These are phyloP conservation scores for Xerocomus spinulosus DNA, from an alignment of 768 basidiomycete genomes.

Conservation along the genomic window DNA sequence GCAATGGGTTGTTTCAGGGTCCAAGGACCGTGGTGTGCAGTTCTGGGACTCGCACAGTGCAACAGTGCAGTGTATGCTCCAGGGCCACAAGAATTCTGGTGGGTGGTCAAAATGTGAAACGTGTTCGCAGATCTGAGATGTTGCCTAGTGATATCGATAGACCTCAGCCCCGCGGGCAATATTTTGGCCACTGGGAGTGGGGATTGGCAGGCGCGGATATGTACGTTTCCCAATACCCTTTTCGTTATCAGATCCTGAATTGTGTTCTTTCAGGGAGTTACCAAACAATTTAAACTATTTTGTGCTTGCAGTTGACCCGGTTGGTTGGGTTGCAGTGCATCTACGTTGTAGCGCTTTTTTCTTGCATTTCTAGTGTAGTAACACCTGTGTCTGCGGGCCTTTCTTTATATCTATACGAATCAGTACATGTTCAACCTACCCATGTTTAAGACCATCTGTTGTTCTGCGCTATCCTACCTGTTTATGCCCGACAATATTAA, in stretches of 20 bases:
- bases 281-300: conserved; percentile 27
- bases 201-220: conserved; percentile 69
- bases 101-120: conserved; percentile 18
- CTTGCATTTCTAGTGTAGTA: conserved; percentile 27
- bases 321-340: conserved; percentile 13
- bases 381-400: conserved; percentile 8
- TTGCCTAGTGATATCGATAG: conserved; percentile 61
- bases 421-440: conserved; percentile 7
- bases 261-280: conserved; percentile 24
- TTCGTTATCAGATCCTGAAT: conserved; percentile 1
- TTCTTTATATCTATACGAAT: conserved; percentile 23
- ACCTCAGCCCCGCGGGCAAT: conserved; percentile 57
- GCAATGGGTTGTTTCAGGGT: conserved; percentile 92
- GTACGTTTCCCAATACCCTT: conserved; percentile 32
- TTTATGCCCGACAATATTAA: conserved; percentile 1
- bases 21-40: conserved; percentile 94
- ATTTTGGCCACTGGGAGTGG: conserved; percentile 67
- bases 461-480: conserved; percentile 4
- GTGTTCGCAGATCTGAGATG: conserved; percentile 7
- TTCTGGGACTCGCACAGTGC: conserved; percentile 83
- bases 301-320: conserved; percentile 6
- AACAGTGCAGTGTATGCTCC: conserved; percentile 89
- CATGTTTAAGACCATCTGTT: conserved; percentile 4
- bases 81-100: conserved; percentile 69
- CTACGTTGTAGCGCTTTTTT: conserved; percentile 24